Conservation (phyloP, 1,139 yeast genomes). For the Arxiozyma heterogenica region DNA sequence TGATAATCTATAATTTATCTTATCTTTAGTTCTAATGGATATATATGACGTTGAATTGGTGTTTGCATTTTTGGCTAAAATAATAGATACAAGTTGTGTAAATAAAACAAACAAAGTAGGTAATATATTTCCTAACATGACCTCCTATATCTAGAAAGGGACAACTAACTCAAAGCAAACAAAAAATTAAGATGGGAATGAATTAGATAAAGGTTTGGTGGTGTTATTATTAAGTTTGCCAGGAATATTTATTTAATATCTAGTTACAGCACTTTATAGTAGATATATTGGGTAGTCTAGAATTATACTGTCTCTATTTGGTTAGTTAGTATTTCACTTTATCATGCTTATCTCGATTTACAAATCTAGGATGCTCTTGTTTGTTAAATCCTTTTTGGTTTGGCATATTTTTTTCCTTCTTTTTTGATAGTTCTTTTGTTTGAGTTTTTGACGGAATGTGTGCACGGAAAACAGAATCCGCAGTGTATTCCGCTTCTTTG, state of each 20-base stretch:
- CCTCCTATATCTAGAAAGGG: background rate
- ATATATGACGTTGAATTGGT: constrained; percentile 12
- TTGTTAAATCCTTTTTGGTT: no score
- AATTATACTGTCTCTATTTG: no score
- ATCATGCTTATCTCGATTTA: no score
- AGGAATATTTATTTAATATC: no score
- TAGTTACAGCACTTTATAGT: no score
- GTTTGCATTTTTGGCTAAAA: constrained; percentile 7
- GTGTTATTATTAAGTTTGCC: background rate
- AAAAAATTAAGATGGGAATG: background rate
- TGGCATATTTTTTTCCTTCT: background rate
- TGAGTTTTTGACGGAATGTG: background rate
- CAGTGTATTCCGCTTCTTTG: background rate
- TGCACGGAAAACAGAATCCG: background rate
- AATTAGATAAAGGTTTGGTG: no score
- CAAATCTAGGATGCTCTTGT: no score
- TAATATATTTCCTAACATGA: background rate
- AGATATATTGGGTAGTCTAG: no score
- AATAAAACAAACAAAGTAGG: constrained; percentile 27
- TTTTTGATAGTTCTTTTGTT: background rate
- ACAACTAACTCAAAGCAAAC: no score
- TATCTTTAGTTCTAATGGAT: constrained; percentile 9
- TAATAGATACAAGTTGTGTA: constrained; percentile 19
- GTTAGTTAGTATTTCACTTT: no score
- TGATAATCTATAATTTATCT: constrained; percentile 4